Evolutionary conservation across 768 basidiomycete genomes (phyloP), one percentile per base, ranked within the genome.

Genomic region (Solioccasus polychromus): DNA sequence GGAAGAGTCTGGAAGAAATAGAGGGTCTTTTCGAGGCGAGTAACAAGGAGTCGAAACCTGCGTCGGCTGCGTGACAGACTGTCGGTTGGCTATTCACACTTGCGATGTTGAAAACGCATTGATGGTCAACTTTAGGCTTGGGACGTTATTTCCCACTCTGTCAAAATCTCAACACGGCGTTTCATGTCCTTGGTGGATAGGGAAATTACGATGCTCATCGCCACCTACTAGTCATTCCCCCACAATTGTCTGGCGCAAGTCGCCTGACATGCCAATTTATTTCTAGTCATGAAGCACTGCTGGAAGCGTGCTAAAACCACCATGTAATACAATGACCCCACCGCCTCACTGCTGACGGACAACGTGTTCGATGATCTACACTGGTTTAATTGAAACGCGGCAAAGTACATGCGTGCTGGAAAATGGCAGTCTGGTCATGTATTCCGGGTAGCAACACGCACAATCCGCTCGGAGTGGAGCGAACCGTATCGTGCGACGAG

Each of bases 1-100:
- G 75, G 2, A 63, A 67, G 41, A 69, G 64, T 44, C 60, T 77
- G 43, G 75, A 75, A 42, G 68, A 67, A 39, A 67, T 76, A 14
- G 71, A 71, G 31, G 48, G 45, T 22, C 54, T 65, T n/a, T 73
- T 75, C 45, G 60, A 66, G 37, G 48, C 39, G 50, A 54, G 52
- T 29, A n/a, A 36, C 11, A 31, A 22, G 19, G 24, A 25, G 11
- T 6, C 22, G 6, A 22, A 25, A 15, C 35, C 25, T 18, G 15
- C 10, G 15, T 40, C 19, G 28, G 30, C 35, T 10, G 38, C 20
- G 8, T 52, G 38, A 50, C n/a, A 3, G 20, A 17, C 19, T 10
- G 8, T 38, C 28, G 23, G 46, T 42, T 22, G 15, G 22, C 3
- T 12, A 11, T 35, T 39, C 39, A 26, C 26, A 23, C 30, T 15